phyloP scores from a whole-genome alignment of 345 rosid genomes.

The Eucalyptus cladocalyx region DNA sequence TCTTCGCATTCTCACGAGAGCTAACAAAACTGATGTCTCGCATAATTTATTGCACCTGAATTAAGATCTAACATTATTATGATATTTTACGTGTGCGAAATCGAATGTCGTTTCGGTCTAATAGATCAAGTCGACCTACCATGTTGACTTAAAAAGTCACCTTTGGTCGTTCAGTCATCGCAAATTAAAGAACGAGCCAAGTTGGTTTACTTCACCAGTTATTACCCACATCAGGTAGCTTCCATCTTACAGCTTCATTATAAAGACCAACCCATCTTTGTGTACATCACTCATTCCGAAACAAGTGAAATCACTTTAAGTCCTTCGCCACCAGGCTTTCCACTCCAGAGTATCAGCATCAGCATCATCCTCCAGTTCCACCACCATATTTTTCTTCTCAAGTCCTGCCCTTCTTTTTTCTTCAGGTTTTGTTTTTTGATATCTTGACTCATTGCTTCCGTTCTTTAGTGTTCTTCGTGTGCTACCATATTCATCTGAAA shows the following conservation, averaged over 20 bases:
- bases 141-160: no score
- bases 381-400: not conserved
- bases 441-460: not conserved
- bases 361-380: not conserved
- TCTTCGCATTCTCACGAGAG: rapidly evolving
- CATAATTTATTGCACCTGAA: no score
- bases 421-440: not conserved
- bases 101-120: no score
- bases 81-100: rapidly evolving
- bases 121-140: no score
- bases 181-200: no score
- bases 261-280: not conserved
- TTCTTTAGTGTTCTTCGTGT: not conserved
- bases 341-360: not conserved
- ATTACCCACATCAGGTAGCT: no score
- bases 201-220: no score
- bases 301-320: not conserved
- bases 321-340: not conserved
- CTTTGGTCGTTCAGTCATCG: no score
- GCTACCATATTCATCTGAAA: not conserved
- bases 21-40: rapidly evolving
- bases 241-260: not conserved
- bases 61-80: no score
- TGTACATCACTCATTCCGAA: not conserved
- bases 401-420: not conserved